phyloP scores from a whole-genome alignment of 1,284 basidiomycete species.

The Austropuccinia psidii region DNA sequence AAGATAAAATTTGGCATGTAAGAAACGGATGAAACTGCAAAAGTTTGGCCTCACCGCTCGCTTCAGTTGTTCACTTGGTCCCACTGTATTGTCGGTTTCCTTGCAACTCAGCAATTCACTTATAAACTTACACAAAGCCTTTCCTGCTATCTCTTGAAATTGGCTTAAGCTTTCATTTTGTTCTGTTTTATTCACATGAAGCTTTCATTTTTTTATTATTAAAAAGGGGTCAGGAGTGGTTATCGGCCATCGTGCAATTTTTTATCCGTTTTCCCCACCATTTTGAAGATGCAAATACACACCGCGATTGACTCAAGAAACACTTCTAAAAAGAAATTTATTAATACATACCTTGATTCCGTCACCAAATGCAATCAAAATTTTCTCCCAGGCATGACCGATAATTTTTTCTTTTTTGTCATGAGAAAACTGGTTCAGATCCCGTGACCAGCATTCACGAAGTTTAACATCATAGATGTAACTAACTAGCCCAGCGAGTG shows the following conservation, averaged over 20 bases:
- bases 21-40: neutral
- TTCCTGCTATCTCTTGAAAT: conserved; percentile 16
- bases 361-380: conserved; percentile 33
- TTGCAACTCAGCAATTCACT: neutral
- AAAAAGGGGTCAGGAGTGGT: too few relatives aligned
- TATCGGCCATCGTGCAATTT: neutral
- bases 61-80: neutral
- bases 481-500: conserved; percentile 25
- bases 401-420: neutral
- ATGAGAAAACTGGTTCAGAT: neutral
- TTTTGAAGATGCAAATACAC: neutral
- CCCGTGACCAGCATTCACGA: neutral
- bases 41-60: neutral
- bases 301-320: neutral
- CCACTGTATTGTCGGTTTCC: neutral
- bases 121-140: conserved; percentile 12
- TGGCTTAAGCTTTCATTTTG: neutral
- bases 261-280: neutral
- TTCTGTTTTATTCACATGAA: neutral
- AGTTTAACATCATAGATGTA: conserved; percentile 32
- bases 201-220: too few relatives aligned
- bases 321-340: neutral
- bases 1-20: neutral
- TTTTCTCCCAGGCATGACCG: conserved; percentile 11
- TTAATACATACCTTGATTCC: conserved; percentile 15